phyloP scores from a whole-genome alignment of 2,329 filamentous ascomycete species.

The Fonsecaea erecta region DNA sequence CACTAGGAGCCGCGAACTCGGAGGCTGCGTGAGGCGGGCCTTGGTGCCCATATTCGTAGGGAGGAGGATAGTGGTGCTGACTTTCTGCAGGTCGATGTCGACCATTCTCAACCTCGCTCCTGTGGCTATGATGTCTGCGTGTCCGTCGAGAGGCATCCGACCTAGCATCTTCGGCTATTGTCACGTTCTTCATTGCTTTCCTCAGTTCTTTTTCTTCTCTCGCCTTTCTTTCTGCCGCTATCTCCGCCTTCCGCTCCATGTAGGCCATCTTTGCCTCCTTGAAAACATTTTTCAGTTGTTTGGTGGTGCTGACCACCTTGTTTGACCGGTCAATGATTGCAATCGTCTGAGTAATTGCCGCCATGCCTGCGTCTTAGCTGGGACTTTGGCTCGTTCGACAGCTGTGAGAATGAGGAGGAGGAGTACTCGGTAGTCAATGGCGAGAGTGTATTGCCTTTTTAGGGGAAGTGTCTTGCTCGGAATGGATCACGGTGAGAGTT shows the following conservation, averaged over 20 bases:
- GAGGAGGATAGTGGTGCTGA: conserved; percentile 24
- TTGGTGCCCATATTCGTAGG: conserved; percentile 24
- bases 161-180: conserved; percentile 52
- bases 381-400: background rate
- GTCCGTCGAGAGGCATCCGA: conserved; percentile 50
- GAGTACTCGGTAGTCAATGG: background rate
- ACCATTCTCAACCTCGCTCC: conserved; percentile 35
- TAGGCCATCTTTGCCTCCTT: conserved; percentile 90
- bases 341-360: conserved; percentile 69
- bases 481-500: conserved; percentile 6
- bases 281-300: conserved; percentile 86
- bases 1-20: background rate
- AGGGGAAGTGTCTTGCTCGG: background rate
- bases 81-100: conserved; percentile 30
- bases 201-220: conserved; percentile 64
- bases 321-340: conserved; percentile 90
- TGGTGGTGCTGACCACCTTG: conserved; percentile 88
- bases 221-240: conserved; percentile 71
- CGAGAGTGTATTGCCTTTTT: background rate
- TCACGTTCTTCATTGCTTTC: conserved; percentile 59
- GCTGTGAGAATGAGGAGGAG: background rate
- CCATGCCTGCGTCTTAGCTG: conserved; percentile 28
- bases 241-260: conserved; percentile 80
- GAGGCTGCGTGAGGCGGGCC: conserved; percentile 3
- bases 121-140: conserved; percentile 36